A percentile compares a stretch with the other conserved stretches of the same genome.
phyloP scores from a whole-genome alignment of 495 filamentous ascomycete species.

The Staphylotrichum longicolle region DNA sequence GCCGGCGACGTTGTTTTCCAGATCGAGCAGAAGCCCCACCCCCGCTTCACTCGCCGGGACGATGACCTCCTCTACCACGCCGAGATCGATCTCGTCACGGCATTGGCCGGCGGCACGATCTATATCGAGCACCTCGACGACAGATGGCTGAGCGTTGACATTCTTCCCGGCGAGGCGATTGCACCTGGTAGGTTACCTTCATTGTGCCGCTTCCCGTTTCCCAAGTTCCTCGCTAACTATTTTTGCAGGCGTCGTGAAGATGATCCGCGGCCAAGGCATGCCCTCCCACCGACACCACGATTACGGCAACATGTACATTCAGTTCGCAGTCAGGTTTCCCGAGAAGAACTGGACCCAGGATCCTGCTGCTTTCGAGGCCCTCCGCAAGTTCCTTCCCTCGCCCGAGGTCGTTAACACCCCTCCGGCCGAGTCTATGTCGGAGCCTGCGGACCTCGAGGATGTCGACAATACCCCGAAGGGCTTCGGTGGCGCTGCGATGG shows the following conservation, averaged over 20 bases:
- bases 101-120: constrained; percentile 83
- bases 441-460: constrained; percentile 78
- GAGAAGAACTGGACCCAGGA: constrained; percentile 60
- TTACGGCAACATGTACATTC: constrained; percentile 93
- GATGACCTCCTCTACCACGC: constrained; percentile 95
- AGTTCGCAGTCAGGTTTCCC: constrained; percentile 97
- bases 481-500: constrained; percentile 59
- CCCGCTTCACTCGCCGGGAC: constrained; percentile 90
- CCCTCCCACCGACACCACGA: constrained; percentile 95
- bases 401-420: constrained; percentile 59
- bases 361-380: constrained; percentile 55
- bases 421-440: constrained; percentile 80
- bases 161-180: constrained; percentile 91
- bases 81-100: constrained; percentile 94
- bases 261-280: constrained; percentile 97
- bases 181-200: constrained; percentile 70
- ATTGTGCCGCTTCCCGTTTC: background rate
- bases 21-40: constrained; percentile 96
- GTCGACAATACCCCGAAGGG: constrained; percentile 77
- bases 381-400: constrained; percentile 79
- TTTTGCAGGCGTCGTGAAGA: constrained; percentile 75
- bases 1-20: constrained; percentile 96
- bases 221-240: constrained; percentile 21
- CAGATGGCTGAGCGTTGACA: constrained; percentile 88
- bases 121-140: constrained; percentile 97